phyloP scores from a whole-genome alignment of 345 rosid genomes.

The Murraya koenigii region DNA sequence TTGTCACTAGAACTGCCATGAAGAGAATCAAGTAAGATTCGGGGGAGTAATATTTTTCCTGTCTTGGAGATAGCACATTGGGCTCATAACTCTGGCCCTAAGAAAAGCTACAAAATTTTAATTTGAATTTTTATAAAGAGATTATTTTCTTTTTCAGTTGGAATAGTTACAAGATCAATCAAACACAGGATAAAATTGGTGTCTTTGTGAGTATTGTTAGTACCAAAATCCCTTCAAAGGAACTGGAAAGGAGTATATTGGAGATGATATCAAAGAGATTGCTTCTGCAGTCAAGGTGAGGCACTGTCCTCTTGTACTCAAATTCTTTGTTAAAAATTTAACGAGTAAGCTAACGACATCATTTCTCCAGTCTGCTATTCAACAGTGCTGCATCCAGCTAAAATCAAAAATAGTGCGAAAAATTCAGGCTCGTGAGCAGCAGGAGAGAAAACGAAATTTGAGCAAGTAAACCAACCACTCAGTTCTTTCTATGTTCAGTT shows the following conservation, averaged over 20 bases:
- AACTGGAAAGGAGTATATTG: constrained; percentile 94
- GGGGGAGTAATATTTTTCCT: neutral
- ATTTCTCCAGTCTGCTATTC: constrained; percentile 69
- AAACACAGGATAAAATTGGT: constrained; percentile 82
- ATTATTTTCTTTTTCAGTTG: constrained; percentile 50
- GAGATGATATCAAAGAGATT: constrained; percentile 91
- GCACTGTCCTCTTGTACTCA: neutral
- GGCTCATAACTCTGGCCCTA: neutral
- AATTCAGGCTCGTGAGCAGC: constrained; percentile 89
- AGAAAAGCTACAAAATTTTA: neutral
- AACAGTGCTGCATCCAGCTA: constrained; percentile 95
- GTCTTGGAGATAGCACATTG: neutral
- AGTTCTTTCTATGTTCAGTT: neutral
- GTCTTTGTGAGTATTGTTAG: constrained; percentile 94
- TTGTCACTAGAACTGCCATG: constrained; percentile 86
- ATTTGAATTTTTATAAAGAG: neutral
- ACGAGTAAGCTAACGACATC: constrained; percentile 20
- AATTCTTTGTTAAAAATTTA: neutral
- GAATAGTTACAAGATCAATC: constrained; percentile 92
- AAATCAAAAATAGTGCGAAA: constrained; percentile 80
- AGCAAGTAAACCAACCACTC: constrained; percentile 51
- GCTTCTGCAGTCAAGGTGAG: constrained; percentile 89
- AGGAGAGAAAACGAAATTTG: constrained; percentile 84
- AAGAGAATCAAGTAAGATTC: constrained; percentile 84
- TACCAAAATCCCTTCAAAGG: constrained; percentile 96